Evolutionary conservation across 129 eudicot species (phyloP), one percentile per base, ranked within the genome.

Genomic region (Helichrysum umbraculigerum): DNA sequence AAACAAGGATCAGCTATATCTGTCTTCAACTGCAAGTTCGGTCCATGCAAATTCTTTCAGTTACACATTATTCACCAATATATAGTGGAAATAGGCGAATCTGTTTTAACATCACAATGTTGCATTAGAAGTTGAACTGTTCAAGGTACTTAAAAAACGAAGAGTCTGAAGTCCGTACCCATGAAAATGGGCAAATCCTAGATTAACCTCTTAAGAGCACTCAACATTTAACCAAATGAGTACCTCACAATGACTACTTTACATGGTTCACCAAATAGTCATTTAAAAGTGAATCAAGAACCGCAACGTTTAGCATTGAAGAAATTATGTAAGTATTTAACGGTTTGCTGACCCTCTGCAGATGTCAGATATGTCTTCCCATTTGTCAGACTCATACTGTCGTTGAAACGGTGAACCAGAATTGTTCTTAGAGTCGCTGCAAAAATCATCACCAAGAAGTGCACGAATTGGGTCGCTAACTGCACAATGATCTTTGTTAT

Each of bases 371-470:
- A 77, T 72, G 30, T 77, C 82, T 4, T 80, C 83, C 83, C 88
- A 81, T 64, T 73, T 80, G 58, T 51, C 51, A 64, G 82, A 76
- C 25, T 47, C 77, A 32, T 68, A 41, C 37, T 74, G 86, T 50
- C 57, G 42, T 22, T 57, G 37, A 72, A 66, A 78, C 22, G 74
- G 78, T 20, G 81, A 62, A 72, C 58, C 73, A 32, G 76, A 58
- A 52, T 71, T 21, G 60, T 83, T 78, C 70, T 72, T 80, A 78
- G 76, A 88, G 4, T 78, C 84, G 59, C 51, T 44, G 88, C 77
- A 78, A 64, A 70, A 78, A 67, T 87, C 92, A 21, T 86, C 96
- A 37, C 84, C 85, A 73, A 85, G 83, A 83, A 82, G 87, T 59
- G 79, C 72, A 28, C 84, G 89, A 30, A 83, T 61, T 12, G 91